Conservation (phyloP, 139 green algal species). For the Limnomonas spitsbergensis region DNA sequence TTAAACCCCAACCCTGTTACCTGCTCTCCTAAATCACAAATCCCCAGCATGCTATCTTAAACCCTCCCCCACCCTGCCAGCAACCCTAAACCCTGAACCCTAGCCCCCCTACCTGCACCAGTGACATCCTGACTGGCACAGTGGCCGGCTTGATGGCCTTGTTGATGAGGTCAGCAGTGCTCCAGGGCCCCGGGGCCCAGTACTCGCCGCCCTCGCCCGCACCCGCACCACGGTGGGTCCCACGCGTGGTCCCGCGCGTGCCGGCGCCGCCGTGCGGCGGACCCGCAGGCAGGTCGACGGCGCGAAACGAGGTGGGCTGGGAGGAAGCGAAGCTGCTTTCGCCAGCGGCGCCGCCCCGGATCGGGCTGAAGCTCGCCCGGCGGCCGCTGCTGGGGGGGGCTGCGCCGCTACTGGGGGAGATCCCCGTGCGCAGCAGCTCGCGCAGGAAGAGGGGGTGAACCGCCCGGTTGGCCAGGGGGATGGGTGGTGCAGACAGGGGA, state of each 20-base stretch:
- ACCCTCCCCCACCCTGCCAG: too few species aligned
- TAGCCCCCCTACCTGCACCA: not conserved
- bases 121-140: not conserved
- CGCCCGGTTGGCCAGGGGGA: not conserved
- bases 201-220: not conserved
- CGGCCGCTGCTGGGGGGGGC: not conserved
- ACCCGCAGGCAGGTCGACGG: not conserved
- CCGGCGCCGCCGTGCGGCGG: too few species aligned
- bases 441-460: slow-evolving; percentile 1
- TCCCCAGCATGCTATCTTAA: too few species aligned
- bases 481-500: not conserved
- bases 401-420: not conserved
- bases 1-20: not conserved
- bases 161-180: not conserved
- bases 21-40: too few species aligned
- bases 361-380: not conserved
- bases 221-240: too few species aligned
- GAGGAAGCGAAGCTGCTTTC: not conserved
- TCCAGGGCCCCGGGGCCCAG: not conserved
- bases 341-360: too few species aligned
- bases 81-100: too few species aligned
- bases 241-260: too few species aligned
- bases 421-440: not conserved
- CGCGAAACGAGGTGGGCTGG: not conserved
- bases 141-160: not conserved